Conservation (phyloP, 768 basidiomycete species). For the Calocybe gangraenosa region DNA sequence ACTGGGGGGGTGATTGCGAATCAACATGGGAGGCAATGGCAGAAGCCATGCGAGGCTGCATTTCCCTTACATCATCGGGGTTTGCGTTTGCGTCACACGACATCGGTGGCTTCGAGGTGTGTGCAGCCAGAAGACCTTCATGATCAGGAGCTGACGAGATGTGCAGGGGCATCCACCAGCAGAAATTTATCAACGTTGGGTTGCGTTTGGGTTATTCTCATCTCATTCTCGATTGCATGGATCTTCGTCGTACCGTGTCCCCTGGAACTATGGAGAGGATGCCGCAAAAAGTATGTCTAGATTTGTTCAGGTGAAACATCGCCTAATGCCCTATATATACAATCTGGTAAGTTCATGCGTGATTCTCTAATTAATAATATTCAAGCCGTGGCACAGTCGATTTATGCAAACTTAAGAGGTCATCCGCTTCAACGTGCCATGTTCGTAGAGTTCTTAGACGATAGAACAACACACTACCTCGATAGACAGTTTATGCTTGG, state of each 20-base stretch:
- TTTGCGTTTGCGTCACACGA: slow-evolving; percentile 74
- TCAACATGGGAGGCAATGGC: slow-evolving; percentile 79
- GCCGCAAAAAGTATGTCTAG: slow-evolving; percentile 59
- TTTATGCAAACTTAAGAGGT: slow-evolving; percentile 45
- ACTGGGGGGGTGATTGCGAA: slow-evolving; percentile 77
- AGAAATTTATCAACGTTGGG: slow-evolving; percentile 73
- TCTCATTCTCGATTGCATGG: slow-evolving; percentile 75
- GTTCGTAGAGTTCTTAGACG: slow-evolving; percentile 61
- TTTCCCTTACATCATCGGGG: slow-evolving; percentile 65
- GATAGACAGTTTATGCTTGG: slow-evolving; percentile 56
- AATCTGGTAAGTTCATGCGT: slow-evolving; percentile 34
- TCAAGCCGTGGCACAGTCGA: slow-evolving; percentile 32
- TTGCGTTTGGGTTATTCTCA: slow-evolving; percentile 72
- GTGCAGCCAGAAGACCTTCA: slow-evolving; percentile 4
- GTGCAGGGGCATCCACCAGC: slow-evolving; percentile 58
- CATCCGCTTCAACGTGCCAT: slow-evolving; percentile 60
- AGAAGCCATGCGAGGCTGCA: slow-evolving; percentile 60
- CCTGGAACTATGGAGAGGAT: slow-evolving; percentile 74
- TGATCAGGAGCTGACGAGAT: not conserved
- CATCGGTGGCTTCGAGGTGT: slow-evolving; percentile 72
- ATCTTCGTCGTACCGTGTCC: slow-evolving; percentile 69
- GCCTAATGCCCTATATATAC: slow-evolving; percentile 74
- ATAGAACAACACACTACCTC: slow-evolving; percentile 55
- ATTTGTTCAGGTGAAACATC: slow-evolving; percentile 60
- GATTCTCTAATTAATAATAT: not conserved